Conservation (phyloP, 2,329 filamentous ascomycete genomes). For the Byssothecium circinans region DNA sequence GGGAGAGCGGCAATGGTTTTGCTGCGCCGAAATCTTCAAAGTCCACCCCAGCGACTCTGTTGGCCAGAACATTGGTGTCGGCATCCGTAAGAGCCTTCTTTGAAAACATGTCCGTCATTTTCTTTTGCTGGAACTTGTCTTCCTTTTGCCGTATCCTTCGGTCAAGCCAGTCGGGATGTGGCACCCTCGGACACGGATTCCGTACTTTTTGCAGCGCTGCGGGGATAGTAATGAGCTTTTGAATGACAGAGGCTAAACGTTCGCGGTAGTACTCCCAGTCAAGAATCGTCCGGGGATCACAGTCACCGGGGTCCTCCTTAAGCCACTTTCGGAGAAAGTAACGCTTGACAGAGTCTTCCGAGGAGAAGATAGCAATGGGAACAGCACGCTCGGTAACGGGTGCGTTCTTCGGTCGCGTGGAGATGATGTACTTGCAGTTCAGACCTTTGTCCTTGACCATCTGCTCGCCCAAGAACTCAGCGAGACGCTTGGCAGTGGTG, state of each 20-base stretch:
- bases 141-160: slow-evolving; percentile 92
- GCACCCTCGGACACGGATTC: slow-evolving; percentile 90
- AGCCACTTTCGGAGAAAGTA: slow-evolving; percentile 94
- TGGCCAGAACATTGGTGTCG: slow-evolving; percentile 62
- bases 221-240: slow-evolving; percentile 98
- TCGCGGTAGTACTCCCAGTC: slow-evolving; percentile 99
- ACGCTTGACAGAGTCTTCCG: slow-evolving; percentile 83
- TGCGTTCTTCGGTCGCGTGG: slow-evolving; percentile 78
- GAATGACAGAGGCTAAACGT: slow-evolving; percentile 92
- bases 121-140: slow-evolving; percentile 97
- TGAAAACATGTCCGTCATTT: slow-evolving; percentile 89
- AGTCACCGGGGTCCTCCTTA: slow-evolving; percentile 86
- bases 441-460: slow-evolving; percentile 99
- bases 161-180: slow-evolving; percentile 96
- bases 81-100: slow-evolving; percentile 75
- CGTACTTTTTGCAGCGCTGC: slow-evolving; percentile 92
- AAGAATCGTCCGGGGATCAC: slow-evolving; percentile 84
- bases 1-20: slow-evolving; percentile 50
- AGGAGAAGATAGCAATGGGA: slow-evolving; percentile 95
- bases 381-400: slow-evolving; percentile 94
- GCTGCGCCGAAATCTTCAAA: slow-evolving; percentile 80
- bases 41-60: slow-evolving; percentile 60
- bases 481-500: slow-evolving; percentile 90
- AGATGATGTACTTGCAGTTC: slow-evolving; percentile 99
- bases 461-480: slow-evolving; percentile 94